Percentiles rank a stretch among this genome's conserved stretches.
These are phyloP conservation scores for Russula sp. DNA, from an alignment of 768 basidiomycete genomes.

Conservation along the genomic window DNA sequence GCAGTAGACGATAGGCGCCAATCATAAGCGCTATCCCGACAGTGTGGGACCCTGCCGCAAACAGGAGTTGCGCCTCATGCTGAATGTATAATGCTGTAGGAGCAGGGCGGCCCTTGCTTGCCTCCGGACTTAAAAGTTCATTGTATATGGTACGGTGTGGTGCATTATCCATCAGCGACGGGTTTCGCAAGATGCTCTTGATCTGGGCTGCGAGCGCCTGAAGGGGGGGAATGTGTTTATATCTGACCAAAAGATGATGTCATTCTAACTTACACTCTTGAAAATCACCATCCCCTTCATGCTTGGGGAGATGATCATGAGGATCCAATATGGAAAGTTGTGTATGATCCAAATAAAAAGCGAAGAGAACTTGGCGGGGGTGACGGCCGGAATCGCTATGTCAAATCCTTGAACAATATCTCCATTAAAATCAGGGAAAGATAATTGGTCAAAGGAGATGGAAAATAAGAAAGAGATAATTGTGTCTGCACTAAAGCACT, in stretches of 20 bases:
- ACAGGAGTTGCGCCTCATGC: conserved; percentile 11
- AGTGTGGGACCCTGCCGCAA: conserved; percentile 13
- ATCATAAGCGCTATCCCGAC: conserved; percentile 12
- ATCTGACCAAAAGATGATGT: background rate
- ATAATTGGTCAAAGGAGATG: conserved; percentile 29
- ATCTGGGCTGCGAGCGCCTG: conserved; percentile 3
- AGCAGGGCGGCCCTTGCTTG: background rate
- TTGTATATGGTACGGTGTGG: conserved; percentile 13
- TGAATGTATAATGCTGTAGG: background rate
- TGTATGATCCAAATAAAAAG: background rate
- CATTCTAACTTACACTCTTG: background rate
- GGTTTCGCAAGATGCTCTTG: background rate
- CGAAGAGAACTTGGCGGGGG: background rate
- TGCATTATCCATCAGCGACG: background rate
- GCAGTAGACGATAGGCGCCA: conserved; percentile 5
- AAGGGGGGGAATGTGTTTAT: background rate
- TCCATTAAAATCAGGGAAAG: conserved; percentile 30
- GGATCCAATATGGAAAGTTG: background rate
- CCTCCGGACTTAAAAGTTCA: conserved; percentile 1
- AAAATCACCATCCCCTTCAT: background rate
- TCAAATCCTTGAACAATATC: conserved; percentile 32
- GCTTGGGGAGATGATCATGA: background rate
- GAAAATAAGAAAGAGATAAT: conserved; percentile 35
- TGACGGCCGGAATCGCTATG: conserved; percentile 25
- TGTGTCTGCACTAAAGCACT: conserved; percentile 37